These are phyloP conservation scores for Vigna mungo DNA, from an alignment of 306 rosid species.

Conservation along the genomic window DNA sequence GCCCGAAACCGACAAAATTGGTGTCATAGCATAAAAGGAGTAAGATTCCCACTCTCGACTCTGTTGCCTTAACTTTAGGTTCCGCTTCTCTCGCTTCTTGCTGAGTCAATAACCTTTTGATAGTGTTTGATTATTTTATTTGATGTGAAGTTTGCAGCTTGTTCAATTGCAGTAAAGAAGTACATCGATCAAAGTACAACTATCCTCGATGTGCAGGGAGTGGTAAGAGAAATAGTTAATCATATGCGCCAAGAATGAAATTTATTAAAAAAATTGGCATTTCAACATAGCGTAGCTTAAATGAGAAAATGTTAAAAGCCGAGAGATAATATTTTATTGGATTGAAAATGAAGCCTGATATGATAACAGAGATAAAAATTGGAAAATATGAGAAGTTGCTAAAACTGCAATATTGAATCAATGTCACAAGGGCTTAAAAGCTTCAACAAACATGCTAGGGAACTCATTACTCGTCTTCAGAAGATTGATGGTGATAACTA, in stretches of 20 bases:
- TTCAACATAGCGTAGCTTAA: too few species aligned
- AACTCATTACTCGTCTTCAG: slow-evolving; percentile 74
- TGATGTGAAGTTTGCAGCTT: slow-evolving; percentile 78
- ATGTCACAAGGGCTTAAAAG: slow-evolving; percentile 76
- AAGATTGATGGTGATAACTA: slow-evolving; percentile 86
- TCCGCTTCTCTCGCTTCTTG: slow-evolving; percentile 56
- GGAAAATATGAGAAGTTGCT: neutral
- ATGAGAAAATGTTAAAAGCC: too few species aligned
- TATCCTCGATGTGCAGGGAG: slow-evolving; percentile 93
- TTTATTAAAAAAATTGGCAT: neutral
- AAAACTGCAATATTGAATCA: slow-evolving; percentile 11
- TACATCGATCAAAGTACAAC: slow-evolving; percentile 97
- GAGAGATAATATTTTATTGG: neutral
- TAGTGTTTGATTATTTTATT: slow-evolving; percentile 32
- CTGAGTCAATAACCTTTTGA: slow-evolving; percentile 31
- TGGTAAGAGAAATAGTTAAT: slow-evolving; percentile 55
- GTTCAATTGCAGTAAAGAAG: slow-evolving; percentile 87
- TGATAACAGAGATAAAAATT: neutral
- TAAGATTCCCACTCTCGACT: slow-evolving; percentile 3
- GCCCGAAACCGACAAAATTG: slow-evolving; percentile 31
- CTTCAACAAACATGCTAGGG: slow-evolving; percentile 86
- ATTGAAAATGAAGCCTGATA: slow-evolving; percentile 16
- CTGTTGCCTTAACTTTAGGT: slow-evolving; percentile 43
- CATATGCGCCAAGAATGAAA: neutral
- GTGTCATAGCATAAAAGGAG: slow-evolving; percentile 50